Evolutionary conservation across 805 yeast species (phyloP).

Genomic region (Candida ficus): DNA sequence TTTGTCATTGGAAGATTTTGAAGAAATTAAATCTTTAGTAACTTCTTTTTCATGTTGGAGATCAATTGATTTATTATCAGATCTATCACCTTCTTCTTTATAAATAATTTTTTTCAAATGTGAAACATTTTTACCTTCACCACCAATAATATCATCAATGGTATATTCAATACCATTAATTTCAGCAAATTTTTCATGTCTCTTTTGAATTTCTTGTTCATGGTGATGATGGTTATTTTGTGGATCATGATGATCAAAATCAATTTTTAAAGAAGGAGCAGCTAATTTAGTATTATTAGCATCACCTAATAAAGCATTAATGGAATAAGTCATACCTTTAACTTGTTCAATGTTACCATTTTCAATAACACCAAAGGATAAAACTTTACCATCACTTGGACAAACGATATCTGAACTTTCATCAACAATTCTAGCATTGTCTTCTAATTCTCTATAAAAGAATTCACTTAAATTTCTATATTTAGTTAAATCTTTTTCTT

Average conservation of each 20-base stretch:
- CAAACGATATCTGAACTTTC: constrained; percentile 63
- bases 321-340: constrained; percentile 90
- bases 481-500: constrained; percentile 68
- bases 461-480: constrained; percentile 85
- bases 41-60: constrained; percentile 31
- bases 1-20: constrained; percentile 34
- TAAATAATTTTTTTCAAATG: constrained; percentile 45
- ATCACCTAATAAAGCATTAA: constrained; percentile 81
- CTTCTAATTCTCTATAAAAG: constrained; percentile 76
- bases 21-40: constrained; percentile 25
- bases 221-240: constrained; percentile 17
- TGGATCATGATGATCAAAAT: constrained; percentile 35
- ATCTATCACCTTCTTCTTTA: constrained; percentile 66
- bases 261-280: constrained; percentile 48
- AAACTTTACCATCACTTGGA: constrained; percentile 90
- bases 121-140: constrained; percentile 36
- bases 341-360: constrained; percentile 94
- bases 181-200: constrained; percentile 72
- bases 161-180: constrained; percentile 70
- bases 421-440: constrained; percentile 74
- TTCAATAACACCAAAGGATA: constrained; percentile 76
- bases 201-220: constrained; percentile 37
- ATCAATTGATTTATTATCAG: constrained; percentile 28
- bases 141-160: constrained; percentile 62
- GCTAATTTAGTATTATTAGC: constrained; percentile 37